Percentiles rank a stretch among this genome's conserved stretches.
Conservation (phyloP, 306 rosid species). For the Glycine tomentella region DNA sequence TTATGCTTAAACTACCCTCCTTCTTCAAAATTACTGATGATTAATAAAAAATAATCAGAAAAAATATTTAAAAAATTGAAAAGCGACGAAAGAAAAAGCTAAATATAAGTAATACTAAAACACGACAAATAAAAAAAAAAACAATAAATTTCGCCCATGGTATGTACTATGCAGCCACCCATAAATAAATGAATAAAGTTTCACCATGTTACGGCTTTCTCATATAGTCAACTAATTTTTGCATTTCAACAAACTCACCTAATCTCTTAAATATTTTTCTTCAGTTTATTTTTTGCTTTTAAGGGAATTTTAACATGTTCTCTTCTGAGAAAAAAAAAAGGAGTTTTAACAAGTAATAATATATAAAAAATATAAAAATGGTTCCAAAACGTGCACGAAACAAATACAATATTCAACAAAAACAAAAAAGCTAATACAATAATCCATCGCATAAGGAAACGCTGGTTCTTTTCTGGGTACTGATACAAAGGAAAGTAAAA, state of each 20-base stretch:
- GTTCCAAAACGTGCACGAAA: neutral
- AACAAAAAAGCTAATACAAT: neutral
- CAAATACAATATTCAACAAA: neutral
- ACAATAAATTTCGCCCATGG: slow-evolving; percentile 30
- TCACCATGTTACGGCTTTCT: neutral
- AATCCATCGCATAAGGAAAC: neutral
- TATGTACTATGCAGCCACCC: neutral
- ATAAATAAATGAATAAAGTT: neutral
- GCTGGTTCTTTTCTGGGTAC: neutral
- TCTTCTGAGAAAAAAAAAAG: too few relatives aligned
- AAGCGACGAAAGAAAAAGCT: too few relatives aligned
- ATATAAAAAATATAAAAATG: neutral
- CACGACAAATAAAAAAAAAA: slow-evolving; percentile 20
- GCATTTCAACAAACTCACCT: neutral
- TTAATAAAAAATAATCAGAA: too few relatives aligned
- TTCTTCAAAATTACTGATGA: too few relatives aligned
- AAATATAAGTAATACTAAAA: too few relatives aligned
- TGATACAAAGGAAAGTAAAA: neutral
- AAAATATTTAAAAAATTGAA: too few relatives aligned
- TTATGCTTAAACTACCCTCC: too few relatives aligned
- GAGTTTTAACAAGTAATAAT: neutral
- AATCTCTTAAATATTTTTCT: neutral
- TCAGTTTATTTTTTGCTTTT: neutral
- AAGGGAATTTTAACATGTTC: neutral
- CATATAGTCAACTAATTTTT: neutral